Evolutionary conservation across 2,329 filamentous ascomycete genomes (phyloP), one percentile per base, ranked within the genome.

Genomic region (Hypoxylon sp.): DNA sequence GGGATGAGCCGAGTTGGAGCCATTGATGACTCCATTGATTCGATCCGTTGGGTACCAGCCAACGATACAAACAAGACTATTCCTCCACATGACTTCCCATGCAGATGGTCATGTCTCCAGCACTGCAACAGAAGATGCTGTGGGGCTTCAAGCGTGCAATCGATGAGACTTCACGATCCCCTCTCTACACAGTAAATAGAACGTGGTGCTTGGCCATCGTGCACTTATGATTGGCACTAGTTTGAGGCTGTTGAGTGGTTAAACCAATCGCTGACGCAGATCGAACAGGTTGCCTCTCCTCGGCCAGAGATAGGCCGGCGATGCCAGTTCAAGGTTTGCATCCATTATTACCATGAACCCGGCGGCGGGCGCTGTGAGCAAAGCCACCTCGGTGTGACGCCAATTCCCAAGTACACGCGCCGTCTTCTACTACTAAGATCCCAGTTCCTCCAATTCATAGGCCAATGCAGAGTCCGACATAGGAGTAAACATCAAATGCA

Each of bases 301-400:
- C 67, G 62, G 62, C 15, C 48, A 55, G 44, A 57, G 62, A 60
- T 66, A 62, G 44, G 44, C 58, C 67, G 67, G 58, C 32, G n/a
- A 11, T 3, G 44, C 47, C 47, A 35, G 42, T 46, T 46, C n/a
- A 60, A 37, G 47, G 35, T 62, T 59, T 37, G 39, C n/a, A 8
- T 37, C 39, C n/a, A 8, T 37, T 46, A 39, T 54, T 27, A 17
- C 51, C 52, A 31, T 46, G 37, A 42, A 15, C 58, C 32, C 47
- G 62, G 66, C 24, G 35, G 48, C 53, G 64, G 54, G 58, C 31
- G 53, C 42, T 55, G 35, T 21, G 52, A 37, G 27, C 10, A 57
- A 31, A 55, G 46, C 47, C 42, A 50, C 53, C 51, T 62, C 24
- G 37, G 58, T 62, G 54, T 24, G 39, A 47, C 46, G 51, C 42